Evolutionary conservation across 768 basidiomycete genomes (phyloP), one percentile per base, ranked within the genome.

Genomic region (Auriscalpium vulgare): DNA sequence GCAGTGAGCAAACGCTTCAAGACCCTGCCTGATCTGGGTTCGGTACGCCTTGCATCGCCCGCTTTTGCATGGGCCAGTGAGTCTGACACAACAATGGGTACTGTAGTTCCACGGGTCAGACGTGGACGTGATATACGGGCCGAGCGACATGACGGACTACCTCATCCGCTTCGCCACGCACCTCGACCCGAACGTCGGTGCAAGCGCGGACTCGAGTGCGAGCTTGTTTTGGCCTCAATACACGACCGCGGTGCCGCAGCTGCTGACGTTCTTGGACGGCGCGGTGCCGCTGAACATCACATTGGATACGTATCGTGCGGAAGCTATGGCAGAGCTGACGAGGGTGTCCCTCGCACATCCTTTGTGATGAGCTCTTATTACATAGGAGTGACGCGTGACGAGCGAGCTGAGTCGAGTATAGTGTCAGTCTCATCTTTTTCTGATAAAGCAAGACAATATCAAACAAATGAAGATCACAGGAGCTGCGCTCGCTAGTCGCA

Each of bases 81-180:
- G 3, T 21, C 21, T 21, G 21, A 21, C 21, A 21, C 21, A 21
- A 3, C 21, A 3, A 21, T 21, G 21, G 21, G 21, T 21, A 1
- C 21, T 21, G 29, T 29, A 62, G 61, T 50, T 56, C 10, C 62
- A 63, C 50, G 49, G 50, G 2, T 51, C 59, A 2, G 62, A 63
- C 10, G 23, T 59, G 2, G 34, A 34, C 13, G 54, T 48, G 40
- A 47, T 58, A 13, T 63, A 55, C 38, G 57, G 54, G 10, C 51
- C 44, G 5, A 57, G 62, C 4, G 54, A 51, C 50, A 53, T 63
- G 59, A 51, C 56, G 11, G 62, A 59, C 47, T 62, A 59, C 51
- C 62, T 69, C 35, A 62, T 69, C 57, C 62, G 62, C 44, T 69
- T 69, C 53, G 63, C 56, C 10, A 45, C 58, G 9, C 63, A 57